A percentile compares a stretch with the other conserved stretches of the same genome.
These are phyloP conservation scores for Candolleomyces efflorescens DNA, from an alignment of 768 basidiomycete species.

Conservation along the genomic window DNA sequence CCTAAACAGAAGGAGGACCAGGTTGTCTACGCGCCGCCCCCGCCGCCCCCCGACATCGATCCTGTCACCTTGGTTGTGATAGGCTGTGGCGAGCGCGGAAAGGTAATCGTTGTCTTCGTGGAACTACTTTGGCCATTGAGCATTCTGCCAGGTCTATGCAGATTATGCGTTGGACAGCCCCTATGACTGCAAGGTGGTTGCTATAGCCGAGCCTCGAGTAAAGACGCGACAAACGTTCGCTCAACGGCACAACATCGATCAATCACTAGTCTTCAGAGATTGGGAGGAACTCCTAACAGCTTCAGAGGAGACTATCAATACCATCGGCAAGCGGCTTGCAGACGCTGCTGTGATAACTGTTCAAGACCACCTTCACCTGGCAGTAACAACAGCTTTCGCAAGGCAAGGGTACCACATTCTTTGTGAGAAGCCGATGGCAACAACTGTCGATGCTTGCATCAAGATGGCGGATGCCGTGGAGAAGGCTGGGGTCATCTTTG, in stretches of 20 bases:
- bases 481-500: conserved; percentile 71
- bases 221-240: conserved; percentile 60
- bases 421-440: conserved; percentile 94
- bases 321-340: conserved; percentile 66
- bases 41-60: conserved; percentile 1
- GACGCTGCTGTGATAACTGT: conserved; percentile 82
- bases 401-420: conserved; percentile 84
- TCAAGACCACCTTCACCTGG: conserved; percentile 75
- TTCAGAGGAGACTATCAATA: conserved; percentile 60
- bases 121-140: background rate
- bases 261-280: conserved; percentile 63
- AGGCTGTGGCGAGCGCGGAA: conserved; percentile 82
- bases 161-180: conserved; percentile 58
- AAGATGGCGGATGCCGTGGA: conserved; percentile 70
- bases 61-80: conserved; percentile 73
- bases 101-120: conserved; percentile 32
- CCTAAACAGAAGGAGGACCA: conserved; percentile 20
- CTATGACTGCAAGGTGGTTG: conserved; percentile 67
- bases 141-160: conserved; percentile 51
- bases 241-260: conserved; percentile 52
- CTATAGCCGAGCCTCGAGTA: conserved; percentile 80
- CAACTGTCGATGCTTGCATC: conserved; percentile 64
- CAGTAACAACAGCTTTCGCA: conserved; percentile 71
- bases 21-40: background rate
- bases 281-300: conserved; percentile 71